Conservation (phyloP, 352 stramenopile genomes). For the Elongisporangium prolatum region DNA sequence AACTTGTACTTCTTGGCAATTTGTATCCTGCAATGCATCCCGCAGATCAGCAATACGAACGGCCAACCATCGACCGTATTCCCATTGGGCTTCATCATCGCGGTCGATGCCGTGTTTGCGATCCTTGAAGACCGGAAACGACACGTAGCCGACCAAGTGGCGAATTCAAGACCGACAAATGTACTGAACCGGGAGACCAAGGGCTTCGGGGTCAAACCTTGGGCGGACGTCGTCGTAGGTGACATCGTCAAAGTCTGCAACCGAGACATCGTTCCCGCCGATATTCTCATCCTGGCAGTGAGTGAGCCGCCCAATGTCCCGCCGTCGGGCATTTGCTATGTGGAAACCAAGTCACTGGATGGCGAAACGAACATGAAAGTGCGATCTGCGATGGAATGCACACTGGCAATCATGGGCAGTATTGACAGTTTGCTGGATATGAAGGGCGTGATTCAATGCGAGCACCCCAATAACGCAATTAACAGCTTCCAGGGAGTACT, state of each 20-base stretch:
- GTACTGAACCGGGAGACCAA: slow-evolving; percentile 44
- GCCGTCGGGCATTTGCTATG: slow-evolving; percentile 79
- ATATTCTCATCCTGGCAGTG: slow-evolving; percentile 81
- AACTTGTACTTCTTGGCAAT: slow-evolving; percentile 94
- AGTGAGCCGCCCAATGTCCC: slow-evolving; percentile 53
- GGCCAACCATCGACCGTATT: slow-evolving; percentile 84
- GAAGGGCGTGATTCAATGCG: slow-evolving; percentile 61
- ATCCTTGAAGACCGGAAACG: slow-evolving; percentile 86
- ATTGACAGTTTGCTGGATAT: slow-evolving; percentile 39
- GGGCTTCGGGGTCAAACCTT: slow-evolving; percentile 52
- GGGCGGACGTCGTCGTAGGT: slow-evolving; percentile 83
- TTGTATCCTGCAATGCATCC: slow-evolving; percentile 84
- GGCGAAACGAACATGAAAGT: slow-evolving; percentile 94
- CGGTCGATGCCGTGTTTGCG: slow-evolving; percentile 85
- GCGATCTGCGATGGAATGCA: slow-evolving; percentile 71
- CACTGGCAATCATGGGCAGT: slow-evolving; percentile 41
- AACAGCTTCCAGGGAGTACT: slow-evolving; percentile 90
- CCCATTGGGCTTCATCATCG: slow-evolving; percentile 89
- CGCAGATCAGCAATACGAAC: slow-evolving; percentile 88
- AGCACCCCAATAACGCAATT: slow-evolving; percentile 86
- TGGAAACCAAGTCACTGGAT: slow-evolving; percentile 90
- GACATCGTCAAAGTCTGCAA: slow-evolving; percentile 81
- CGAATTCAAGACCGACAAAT: slow-evolving; percentile 67
- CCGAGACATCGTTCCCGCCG: slow-evolving; percentile 75
- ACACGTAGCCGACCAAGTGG: slow-evolving; percentile 75